Base-by-base conservation (phyloP, 2,329 filamentous ascomycete species). In the Cladosporium velox region DNA sequence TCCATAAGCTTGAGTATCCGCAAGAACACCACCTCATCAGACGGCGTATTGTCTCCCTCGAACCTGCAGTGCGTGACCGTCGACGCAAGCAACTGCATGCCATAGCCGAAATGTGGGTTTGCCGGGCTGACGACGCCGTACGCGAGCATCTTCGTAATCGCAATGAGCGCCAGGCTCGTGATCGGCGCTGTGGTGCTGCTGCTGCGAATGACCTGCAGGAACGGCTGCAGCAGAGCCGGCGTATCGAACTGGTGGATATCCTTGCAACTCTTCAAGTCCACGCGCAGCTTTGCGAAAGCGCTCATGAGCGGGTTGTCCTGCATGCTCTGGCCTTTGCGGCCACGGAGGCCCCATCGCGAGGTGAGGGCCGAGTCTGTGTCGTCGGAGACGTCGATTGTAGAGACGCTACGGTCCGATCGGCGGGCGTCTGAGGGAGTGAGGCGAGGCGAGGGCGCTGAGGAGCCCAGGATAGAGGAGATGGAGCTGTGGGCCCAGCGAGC, bases 1-100 rank as follows among this genome's bases (percentile, higher is more conserved):
- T 99, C 95, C 95, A 99, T 99, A 57, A 99, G 85, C 76, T 97
- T 95, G 67, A 99, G 80, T 73, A 99, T 98, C 80, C 96, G 90
- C 65, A 98, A 83, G 64, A 98, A 85, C 15, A 99, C 96, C 63
- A 98, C 93, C 79, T 99, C 95, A 75, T 97, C 95, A 68, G 96
- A 93, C 0, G 93, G 89, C 21, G 92, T 92, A 77, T 99, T 95
- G 77, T 92, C 97, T 30, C 95, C 94, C 79, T 98, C 95, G 74
- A 99, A 99, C 67, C 96, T 90, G 76, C 95, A 99, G 77, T 99
- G 94, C 58, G 95, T 99, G 69, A 99, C 95, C 7, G 95, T 95
- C 18, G 93, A 92, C 18, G 94, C 96, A 32, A 99, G 84, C 4
- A 93, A 88, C 78, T 98, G 95, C 92, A 99, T 97, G 18, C 92